Conservation (phyloP, 345 rosid species). For the Citrus unshiu region DNA sequence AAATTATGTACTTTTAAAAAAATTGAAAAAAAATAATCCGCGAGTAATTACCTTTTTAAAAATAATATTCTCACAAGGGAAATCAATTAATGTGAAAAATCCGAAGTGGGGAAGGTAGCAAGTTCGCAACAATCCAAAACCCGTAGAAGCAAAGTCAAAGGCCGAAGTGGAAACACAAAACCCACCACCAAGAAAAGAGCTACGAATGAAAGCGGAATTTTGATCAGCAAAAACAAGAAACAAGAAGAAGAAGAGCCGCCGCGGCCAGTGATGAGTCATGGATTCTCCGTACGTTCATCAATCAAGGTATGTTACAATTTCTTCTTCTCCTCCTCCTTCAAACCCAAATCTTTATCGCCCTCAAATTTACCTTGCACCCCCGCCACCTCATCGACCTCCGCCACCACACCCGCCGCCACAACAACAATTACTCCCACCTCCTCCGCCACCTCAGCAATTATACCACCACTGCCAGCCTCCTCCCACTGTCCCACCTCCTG, state of each 20-base stretch:
- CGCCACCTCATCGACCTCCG: conserved; percentile 12
- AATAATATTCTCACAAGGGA: no score
- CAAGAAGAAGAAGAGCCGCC: conserved; percentile 1
- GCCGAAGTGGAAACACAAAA: neutral
- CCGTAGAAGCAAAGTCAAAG: neutral
- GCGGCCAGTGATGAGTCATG: conserved; percentile 19
- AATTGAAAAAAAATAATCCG: no score
- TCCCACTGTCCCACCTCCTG: neutral
- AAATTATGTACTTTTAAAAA: no score
- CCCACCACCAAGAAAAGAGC: neutral
- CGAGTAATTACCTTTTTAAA: no score
- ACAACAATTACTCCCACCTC: conserved; percentile 12
- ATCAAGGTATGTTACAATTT: conserved; percentile 39
- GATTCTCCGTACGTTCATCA: conserved; percentile 41
- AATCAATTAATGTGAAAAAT: neutral
- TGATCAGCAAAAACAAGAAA: no score
- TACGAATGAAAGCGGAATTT: neutral
- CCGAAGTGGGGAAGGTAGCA: neutral
- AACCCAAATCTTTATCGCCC: conserved; percentile 23
- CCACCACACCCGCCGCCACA: conserved; percentile 17
- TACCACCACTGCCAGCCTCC: conserved; percentile 15
- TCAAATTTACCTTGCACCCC: conserved; percentile 19
- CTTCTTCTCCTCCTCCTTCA: conserved; percentile 28
- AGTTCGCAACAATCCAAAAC: neutral
- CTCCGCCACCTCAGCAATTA: conserved; percentile 14